A percentile compares a stretch with the other conserved stretches of the same genome.
Conservation (phyloP, 2,329 filamentous ascomycete genomes). For the Gremmenia infestans region DNA sequence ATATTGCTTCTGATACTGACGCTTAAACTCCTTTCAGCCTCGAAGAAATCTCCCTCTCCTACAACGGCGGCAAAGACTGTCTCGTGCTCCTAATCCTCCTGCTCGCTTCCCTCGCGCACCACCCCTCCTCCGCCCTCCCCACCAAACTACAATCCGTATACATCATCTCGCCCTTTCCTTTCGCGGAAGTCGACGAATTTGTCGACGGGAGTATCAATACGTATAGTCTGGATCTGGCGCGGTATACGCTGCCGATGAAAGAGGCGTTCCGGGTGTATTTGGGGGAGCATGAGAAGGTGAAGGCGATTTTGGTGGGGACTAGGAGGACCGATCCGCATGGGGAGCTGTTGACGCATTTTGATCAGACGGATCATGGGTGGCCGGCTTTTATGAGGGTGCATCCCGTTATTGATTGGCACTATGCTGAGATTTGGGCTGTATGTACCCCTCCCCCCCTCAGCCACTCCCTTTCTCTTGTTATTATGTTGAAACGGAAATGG, state of each 20-base stretch:
- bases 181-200: slow-evolving; percentile 80
- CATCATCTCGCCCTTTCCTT: slow-evolving; percentile 79
- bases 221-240: slow-evolving; percentile 72
- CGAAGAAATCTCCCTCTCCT: slow-evolving; percentile 79
- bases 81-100: slow-evolving; percentile 82
- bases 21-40: slow-evolving; percentile 44
- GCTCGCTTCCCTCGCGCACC: slow-evolving; percentile 34
- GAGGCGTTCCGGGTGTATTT: slow-evolving; percentile 76
- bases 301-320: slow-evolving; percentile 83
- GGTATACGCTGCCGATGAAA: slow-evolving; percentile 76
- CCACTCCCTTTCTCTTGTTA: background rate
- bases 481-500: background rate
- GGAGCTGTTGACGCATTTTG: slow-evolving; percentile 71
- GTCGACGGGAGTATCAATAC: slow-evolving; percentile 59
- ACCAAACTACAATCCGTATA: slow-evolving; percentile 71
- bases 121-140: slow-evolving; percentile 33
- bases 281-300: slow-evolving; percentile 55
- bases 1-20: background rate
- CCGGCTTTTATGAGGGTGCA: slow-evolving; percentile 89
- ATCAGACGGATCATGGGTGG: slow-evolving; percentile 85
- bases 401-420: slow-evolving; percentile 97
- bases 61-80: slow-evolving; percentile 98
- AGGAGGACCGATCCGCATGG: slow-evolving; percentile 90
- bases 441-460: slow-evolving; percentile 35
- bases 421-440: slow-evolving; percentile 89